Percentiles rank a stretch among this genome's conserved stretches.
phyloP scores from a whole-genome alignment of 306 rosid species.

The Calophaca sinica region DNA sequence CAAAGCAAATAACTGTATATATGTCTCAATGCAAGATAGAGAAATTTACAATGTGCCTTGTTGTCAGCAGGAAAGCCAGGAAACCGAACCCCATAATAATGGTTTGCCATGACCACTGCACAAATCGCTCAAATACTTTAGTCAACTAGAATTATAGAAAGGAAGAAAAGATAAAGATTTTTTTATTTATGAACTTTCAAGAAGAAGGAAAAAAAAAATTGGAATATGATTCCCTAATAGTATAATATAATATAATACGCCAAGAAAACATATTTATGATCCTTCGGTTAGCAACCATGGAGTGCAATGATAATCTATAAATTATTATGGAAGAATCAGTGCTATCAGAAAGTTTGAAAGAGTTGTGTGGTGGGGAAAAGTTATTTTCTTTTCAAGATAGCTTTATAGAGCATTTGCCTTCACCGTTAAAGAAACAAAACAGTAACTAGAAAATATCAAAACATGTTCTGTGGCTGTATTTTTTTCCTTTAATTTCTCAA shows the following conservation, averaged over 20 bases:
- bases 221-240: conserved; percentile 46
- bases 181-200: not conserved
- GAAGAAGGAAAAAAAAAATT: not conserved
- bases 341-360: conserved; percentile 48
- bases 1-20: too few species aligned
- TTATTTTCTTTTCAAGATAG: conserved; percentile 29
- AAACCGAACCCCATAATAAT: conserved; percentile 75
- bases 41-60: conserved; percentile 81
- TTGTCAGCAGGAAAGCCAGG: conserved; percentile 66
- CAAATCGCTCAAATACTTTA: conserved; percentile 36
- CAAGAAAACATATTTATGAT: conserved; percentile 32
- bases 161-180: too few species aligned
- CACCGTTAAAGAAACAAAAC: not conserved
- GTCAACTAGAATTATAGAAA: conserved; percentile 1
- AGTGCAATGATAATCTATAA: conserved; percentile 31
- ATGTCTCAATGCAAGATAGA: conserved; percentile 9
- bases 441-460: not conserved
- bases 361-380: conserved; percentile 32
- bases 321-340: conserved; percentile 31
- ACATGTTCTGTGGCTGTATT: not conserved
- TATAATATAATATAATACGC: not conserved
- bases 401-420: not conserved
- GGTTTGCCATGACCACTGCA: conserved; percentile 99
- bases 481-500: not conserved
- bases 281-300: conserved; percentile 40